Conservation (phyloP, 2,329 filamentous ascomycete genomes). For the Microdochium paspali region DNA sequence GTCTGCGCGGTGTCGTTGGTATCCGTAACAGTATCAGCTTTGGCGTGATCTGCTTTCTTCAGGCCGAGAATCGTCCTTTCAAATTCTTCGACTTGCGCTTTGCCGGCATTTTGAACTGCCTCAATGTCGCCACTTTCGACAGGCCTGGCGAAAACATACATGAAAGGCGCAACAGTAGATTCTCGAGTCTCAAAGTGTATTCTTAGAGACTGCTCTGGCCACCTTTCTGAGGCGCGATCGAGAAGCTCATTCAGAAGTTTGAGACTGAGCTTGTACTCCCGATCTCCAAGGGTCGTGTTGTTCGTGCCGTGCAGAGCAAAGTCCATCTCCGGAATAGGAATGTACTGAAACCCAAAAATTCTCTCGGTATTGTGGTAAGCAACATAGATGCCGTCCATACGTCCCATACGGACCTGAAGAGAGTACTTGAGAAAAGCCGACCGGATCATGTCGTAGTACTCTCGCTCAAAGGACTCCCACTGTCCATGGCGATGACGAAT, state of each 20-base stretch:
- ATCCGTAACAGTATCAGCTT: slow-evolving; percentile 13
- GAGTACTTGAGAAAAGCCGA: slow-evolving; percentile 95
- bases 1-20: slow-evolving; percentile 12
- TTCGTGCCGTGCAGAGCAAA: slow-evolving; percentile 71
- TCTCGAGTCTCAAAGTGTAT: slow-evolving; percentile 72
- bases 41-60: slow-evolving; percentile 15
- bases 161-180: slow-evolving; percentile 45
- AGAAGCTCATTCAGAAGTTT: slow-evolving; percentile 70
- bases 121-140: slow-evolving; percentile 65
- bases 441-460: slow-evolving; percentile 95
- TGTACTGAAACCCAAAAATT: slow-evolving; percentile 96
- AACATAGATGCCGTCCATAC: slow-evolving; percentile 98
- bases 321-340: slow-evolving; percentile 82
- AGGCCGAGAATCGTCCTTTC: slow-evolving; percentile 53
- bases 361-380: slow-evolving; percentile 91
- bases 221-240: slow-evolving; percentile 63
- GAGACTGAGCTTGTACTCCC: slow-evolving; percentile 78
- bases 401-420: slow-evolving; percentile 88
- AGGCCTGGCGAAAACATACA: slow-evolving; percentile 88
- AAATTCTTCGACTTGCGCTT: slow-evolving; percentile 57
- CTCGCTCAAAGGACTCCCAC: slow-evolving; percentile 88
- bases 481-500: slow-evolving; percentile 66
- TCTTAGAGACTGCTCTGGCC: slow-evolving; percentile 67
- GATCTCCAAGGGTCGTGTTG: slow-evolving; percentile 59
- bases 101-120: slow-evolving; percentile 60